Conservation (phyloP, 371 early-diverging fungal species). For the Mucor racemosus region DNA sequence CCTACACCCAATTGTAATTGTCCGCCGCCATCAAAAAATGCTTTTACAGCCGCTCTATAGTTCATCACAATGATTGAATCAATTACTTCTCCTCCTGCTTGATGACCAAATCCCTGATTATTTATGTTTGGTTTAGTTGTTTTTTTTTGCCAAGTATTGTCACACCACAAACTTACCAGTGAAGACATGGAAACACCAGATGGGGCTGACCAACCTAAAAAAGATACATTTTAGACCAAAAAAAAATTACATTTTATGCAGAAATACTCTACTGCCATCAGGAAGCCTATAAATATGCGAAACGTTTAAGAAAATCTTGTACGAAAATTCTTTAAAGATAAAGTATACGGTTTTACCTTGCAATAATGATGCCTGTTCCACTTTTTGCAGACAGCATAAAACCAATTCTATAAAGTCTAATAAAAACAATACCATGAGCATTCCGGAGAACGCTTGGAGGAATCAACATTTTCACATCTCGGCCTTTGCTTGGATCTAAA, state of each 20-base stretch:
- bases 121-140: not conserved
- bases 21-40: conserved; percentile 49
- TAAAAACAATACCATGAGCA: conserved; percentile 47
- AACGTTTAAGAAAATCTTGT: not conserved
- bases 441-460: conserved; percentile 35
- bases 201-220: conserved; percentile 50
- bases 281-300: conserved; percentile 25
- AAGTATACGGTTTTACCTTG: conserved; percentile 28
- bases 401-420: conserved; percentile 40
- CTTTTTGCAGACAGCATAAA: conserved; percentile 38
- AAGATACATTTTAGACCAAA: not conserved
- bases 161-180: conserved; percentile 26
- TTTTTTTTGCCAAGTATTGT: conserved; percentile 3
- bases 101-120: conserved; percentile 42
- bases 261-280: conserved; percentile 39
- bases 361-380: conserved; percentile 50
- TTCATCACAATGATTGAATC: conserved; percentile 51
- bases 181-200: conserved; percentile 48
- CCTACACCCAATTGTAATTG: conserved; percentile 45
- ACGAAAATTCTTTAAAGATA: not conserved
- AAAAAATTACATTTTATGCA: conserved; percentile 3
- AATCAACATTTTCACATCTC: conserved; percentile 39
- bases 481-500: conserved; percentile 23
- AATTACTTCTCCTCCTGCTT: conserved; percentile 42
- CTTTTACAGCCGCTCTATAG: conserved; percentile 46